phyloP scores from a whole-genome alignment of 768 basidiomycete species.

The Xerocomellus dryophilus region DNA sequence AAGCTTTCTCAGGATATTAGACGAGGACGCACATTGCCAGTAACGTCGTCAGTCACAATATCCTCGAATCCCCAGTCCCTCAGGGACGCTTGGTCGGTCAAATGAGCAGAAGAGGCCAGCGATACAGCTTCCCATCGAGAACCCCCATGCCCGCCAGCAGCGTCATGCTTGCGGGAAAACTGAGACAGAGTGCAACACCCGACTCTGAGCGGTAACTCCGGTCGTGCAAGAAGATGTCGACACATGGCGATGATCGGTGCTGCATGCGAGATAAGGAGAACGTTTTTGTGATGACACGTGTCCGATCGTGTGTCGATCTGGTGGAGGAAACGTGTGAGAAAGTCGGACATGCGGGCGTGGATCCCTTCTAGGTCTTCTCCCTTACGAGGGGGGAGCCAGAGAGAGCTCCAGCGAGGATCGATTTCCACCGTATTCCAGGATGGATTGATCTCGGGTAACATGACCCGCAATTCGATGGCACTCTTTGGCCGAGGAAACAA shows the following conservation, averaged over 20 bases:
- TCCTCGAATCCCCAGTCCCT: constrained; percentile 85
- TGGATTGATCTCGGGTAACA: constrained; percentile 61
- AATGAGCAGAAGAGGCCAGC: constrained; percentile 56
- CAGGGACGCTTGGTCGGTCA: constrained; percentile 51
- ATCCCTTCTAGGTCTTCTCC: constrained; percentile 67
- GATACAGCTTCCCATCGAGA: constrained; percentile 43
- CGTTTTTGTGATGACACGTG: constrained; percentile 40
- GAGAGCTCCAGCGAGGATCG: constrained; percentile 58
- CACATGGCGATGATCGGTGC: constrained; percentile 70
- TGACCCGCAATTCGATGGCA: constrained; percentile 48
- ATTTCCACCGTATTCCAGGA: constrained; percentile 59
- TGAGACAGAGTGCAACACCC: constrained; percentile 77
- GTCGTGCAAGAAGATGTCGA: constrained; percentile 54
- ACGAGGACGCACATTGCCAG: constrained; percentile 52
- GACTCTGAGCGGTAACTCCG: constrained; percentile 51
- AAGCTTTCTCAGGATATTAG: neutral
- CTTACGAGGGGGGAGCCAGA: constrained; percentile 68
- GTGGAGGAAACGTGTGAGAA: constrained; percentile 50
- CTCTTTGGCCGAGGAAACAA: constrained; percentile 71
- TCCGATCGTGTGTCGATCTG: constrained; percentile 46
- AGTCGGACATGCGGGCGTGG: constrained; percentile 56
- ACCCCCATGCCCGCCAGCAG: constrained; percentile 32
- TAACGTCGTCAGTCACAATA: constrained; percentile 44
- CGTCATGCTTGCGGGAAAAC: constrained; percentile 38
- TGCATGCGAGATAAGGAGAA: constrained; percentile 71